Conservation (phyloP, 1,139 yeast genomes). For the Yamadazyma songkhlaensis region DNA sequence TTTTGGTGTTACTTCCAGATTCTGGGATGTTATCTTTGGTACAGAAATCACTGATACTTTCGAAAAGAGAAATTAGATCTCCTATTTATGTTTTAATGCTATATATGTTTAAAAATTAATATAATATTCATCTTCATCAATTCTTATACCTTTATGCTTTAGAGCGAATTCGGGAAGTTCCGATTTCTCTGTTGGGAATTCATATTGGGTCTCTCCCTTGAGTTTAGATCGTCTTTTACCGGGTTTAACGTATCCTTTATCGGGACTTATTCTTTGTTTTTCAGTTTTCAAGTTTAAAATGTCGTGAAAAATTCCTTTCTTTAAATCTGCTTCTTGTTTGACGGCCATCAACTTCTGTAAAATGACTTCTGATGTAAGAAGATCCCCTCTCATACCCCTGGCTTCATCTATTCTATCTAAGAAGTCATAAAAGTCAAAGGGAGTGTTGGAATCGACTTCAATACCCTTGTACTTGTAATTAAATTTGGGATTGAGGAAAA, state of each 20-base stretch:
- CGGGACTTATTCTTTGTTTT: constrained; percentile 8
- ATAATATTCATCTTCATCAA: constrained; percentile 9
- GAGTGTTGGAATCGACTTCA: constrained; percentile 5
- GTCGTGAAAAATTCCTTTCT: constrained; percentile 7
- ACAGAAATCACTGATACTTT: constrained; percentile 50
- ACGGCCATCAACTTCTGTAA: background rate
- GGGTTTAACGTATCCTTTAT: constrained; percentile 8
- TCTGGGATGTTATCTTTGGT: constrained; percentile 91
- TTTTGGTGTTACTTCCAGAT: constrained; percentile 89
- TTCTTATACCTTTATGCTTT: constrained; percentile 10
- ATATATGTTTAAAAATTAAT: constrained; percentile 2
- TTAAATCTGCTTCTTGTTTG: constrained; percentile 5
- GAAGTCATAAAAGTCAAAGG: constrained; percentile 7
- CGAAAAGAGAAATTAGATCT: constrained; percentile 28
- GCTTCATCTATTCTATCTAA: constrained; percentile 1
- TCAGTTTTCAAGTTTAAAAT: constrained; percentile 1
- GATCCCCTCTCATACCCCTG: background rate
- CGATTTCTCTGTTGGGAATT: background rate
- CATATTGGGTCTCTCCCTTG: background rate
- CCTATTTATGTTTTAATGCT: background rate
- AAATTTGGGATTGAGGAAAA: constrained; percentile 10
- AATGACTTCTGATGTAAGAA: background rate
- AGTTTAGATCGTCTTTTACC: background rate
- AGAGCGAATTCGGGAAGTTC: constrained; percentile 4
- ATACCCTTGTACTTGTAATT: constrained; percentile 10